These are phyloP conservation scores for Echinosophora koreensis DNA, from an alignment of 306 rosid genomes.

Conservation along the genomic window DNA sequence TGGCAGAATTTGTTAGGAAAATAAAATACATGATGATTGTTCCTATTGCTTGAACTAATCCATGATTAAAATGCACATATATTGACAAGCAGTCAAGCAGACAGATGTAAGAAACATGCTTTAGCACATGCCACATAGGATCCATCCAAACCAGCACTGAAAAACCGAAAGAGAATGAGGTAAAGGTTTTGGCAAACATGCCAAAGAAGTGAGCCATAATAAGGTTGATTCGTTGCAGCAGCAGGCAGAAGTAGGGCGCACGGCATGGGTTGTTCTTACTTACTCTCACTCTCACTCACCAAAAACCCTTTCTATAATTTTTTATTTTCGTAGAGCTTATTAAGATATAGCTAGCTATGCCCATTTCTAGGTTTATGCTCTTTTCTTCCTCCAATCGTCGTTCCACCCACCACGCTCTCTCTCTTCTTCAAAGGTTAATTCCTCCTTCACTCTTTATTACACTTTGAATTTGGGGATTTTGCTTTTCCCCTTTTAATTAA, in stretches of 20 bases:
- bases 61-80: no score
- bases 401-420: constrained; percentile 46
- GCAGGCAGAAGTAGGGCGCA: not conserved
- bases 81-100: no score
- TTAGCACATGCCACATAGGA: no score
- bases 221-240: not conserved
- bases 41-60: no score
- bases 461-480: constrained; percentile 32
- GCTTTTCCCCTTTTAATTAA: not conserved
- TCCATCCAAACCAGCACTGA: no score
- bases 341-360: constrained; percentile 49
- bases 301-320: constrained; percentile 19
- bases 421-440: constrained; percentile 76
- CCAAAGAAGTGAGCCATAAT: not conserved
- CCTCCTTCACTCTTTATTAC: constrained; percentile 33
- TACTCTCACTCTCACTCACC: not conserved
- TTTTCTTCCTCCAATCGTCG: constrained; percentile 57
- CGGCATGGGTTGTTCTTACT: constrained; percentile 32
- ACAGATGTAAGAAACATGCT: no score
- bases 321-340: not conserved
- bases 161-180: no score
- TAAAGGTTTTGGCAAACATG: no score
- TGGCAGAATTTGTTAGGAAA: no score
- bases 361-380: constrained; percentile 58
- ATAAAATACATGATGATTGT: no score